These are phyloP conservation scores for Salicornia ramosissima DNA, from an alignment of 148 eudicot genomes.

Conservation along the genomic window DNA sequence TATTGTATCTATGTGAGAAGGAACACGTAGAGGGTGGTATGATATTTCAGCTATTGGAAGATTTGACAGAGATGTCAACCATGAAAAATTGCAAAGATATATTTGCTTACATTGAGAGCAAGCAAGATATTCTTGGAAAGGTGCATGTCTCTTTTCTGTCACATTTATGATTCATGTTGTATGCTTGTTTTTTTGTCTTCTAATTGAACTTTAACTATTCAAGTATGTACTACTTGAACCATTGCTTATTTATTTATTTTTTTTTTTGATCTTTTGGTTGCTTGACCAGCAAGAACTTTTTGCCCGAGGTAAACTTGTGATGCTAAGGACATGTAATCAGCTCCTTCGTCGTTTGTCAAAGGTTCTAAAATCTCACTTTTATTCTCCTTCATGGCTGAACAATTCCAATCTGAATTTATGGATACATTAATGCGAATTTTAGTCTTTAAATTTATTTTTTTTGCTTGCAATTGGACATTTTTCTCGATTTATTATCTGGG, in stretches of 20 bases:
- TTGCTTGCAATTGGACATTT: not conserved
- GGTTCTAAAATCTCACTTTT: slow-evolving; percentile 36
- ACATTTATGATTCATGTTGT: slow-evolving; percentile 3
- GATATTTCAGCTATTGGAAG: slow-evolving; percentile 96
- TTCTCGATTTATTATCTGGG: not conserved
- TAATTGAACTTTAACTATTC: not conserved
- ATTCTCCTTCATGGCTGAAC: not conserved
- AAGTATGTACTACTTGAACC: not conserved
- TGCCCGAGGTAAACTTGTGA: slow-evolving; percentile 97
- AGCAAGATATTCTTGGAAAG: slow-evolving; percentile 97
- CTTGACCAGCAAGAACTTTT: slow-evolving; percentile 77
- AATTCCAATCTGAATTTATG: not conserved
- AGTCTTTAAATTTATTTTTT: not conserved
- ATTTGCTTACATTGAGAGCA: slow-evolving; percentile 93
- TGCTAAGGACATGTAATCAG: slow-evolving; percentile 98
- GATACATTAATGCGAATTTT: not conserved
- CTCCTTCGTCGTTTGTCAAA: slow-evolving; percentile 96
- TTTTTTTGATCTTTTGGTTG: slow-evolving; percentile 20
- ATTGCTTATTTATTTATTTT: slow-evolving; percentile 5
- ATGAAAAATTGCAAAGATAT: slow-evolving; percentile 95
- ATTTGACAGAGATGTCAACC: slow-evolving; percentile 98
- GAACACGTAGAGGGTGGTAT: slow-evolving; percentile 98
- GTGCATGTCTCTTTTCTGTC: slow-evolving; percentile 22
- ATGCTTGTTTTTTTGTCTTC: not conserved
- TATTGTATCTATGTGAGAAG: slow-evolving; percentile 93